Evolutionary conservation across 208 protist species (phyloP).

Genomic region (Trichomonas gallinae): DNA sequence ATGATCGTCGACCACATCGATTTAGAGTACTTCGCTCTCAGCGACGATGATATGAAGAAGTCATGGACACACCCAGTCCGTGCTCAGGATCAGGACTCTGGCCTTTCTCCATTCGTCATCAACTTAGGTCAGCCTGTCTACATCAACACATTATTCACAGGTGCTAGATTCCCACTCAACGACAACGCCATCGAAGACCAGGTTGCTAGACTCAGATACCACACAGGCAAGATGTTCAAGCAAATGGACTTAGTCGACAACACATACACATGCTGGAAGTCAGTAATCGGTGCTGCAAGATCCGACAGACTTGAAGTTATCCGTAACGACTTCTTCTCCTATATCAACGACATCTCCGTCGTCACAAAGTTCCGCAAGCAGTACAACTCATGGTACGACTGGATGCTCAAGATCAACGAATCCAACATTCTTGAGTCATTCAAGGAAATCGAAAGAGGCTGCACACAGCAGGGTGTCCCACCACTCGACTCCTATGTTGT

Average conservation of each 20-base stretch:
- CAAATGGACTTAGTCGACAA: background rate
- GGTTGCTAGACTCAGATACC: background rate
- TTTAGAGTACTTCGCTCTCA: background rate
- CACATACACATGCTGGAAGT: background rate
- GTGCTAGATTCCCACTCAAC: background rate
- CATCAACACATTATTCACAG: background rate
- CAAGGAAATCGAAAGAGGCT: background rate
- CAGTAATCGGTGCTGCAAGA: background rate
- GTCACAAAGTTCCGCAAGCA: background rate
- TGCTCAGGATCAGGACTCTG: background rate
- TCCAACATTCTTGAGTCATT: background rate
- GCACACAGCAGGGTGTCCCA: background rate
- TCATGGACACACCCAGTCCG: background rate
- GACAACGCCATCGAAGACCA: background rate
- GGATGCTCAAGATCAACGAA: background rate
- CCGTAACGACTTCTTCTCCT: slow-evolving; percentile 1
- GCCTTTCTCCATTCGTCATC: background rate
- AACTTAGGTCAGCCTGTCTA: background rate
- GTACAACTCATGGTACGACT: background rate
- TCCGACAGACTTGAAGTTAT: background rate
- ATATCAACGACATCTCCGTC: background rate
- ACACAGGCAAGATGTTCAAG: background rate
- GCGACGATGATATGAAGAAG: background rate
- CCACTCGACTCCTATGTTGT: background rate
- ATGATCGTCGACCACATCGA: background rate